Percentiles rank a stretch among this genome's conserved stretches.
Evolutionary conservation across 805 yeast genomes (phyloP).

Genomic region (Hemisphaericaspora nanyangensis): DNA sequence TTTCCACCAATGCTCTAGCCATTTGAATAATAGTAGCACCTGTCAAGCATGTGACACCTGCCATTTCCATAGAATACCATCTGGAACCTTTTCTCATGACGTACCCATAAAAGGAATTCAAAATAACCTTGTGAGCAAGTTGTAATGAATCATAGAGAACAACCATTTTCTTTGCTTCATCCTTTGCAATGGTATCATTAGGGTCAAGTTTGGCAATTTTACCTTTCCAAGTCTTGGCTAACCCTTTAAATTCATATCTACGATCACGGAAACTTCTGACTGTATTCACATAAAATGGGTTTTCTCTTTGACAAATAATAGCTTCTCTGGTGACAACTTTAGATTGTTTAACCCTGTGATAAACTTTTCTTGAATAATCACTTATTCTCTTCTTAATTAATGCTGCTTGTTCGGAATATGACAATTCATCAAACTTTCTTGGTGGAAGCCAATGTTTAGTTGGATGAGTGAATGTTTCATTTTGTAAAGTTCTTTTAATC

Average conservation of each 20-base stretch:
- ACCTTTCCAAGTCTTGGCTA: constrained; percentile 92
- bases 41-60: constrained; percentile 96
- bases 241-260: constrained; percentile 90
- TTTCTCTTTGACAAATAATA: constrained; percentile 94
- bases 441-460: constrained; percentile 52
- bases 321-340: constrained; percentile 88
- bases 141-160: constrained; percentile 93
- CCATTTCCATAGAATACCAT: constrained; percentile 99
- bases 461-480: constrained; percentile 73
- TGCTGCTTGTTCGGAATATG: constrained; percentile 72
- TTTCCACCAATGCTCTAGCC: constrained; percentile 88
- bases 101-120: constrained; percentile 95
- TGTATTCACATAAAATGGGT: constrained; percentile 93
- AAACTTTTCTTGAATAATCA: constrained; percentile 82
- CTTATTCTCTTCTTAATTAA: constrained; percentile 72
- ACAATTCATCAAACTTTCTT: constrained; percentile 69
- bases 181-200: constrained; percentile 58
- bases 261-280: constrained; percentile 94
- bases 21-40: constrained; percentile 98
- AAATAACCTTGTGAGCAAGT: constrained; percentile 93
- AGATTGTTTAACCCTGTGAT: constrained; percentile 75
- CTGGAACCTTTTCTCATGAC: constrained; percentile 99
- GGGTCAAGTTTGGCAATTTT: constrained; percentile 54
- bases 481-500: constrained; percentile 79
- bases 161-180: constrained; percentile 92